Base-by-base conservation (phyloP, 140 eudicot genomes). In the Oenanthe javanica region DNA sequence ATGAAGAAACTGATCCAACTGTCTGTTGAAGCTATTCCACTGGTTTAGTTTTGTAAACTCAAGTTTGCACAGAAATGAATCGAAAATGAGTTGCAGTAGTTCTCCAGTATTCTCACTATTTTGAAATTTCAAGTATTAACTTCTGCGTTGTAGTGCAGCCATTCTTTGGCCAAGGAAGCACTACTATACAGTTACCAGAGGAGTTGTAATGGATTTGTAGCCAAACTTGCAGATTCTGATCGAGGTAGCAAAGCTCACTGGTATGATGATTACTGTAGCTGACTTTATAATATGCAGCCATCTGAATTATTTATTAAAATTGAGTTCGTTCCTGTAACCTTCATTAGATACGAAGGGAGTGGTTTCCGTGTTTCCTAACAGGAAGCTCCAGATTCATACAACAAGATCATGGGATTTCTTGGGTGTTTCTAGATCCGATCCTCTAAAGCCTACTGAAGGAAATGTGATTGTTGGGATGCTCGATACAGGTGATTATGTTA, bases 401-500 rank as follows among this genome's bases (percentile, higher is more conserved):
- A 78, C 81, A 40, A 78, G 81, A 42, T 78, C 81, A 59, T 78
- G 81, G 81, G 81, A 78, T 27, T 78, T 79, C 63, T 23, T 79
- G 82, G 76, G 59, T 40, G 49, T 61, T 25, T 19, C 42, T 25
- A 14, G 51, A 47, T 66, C 76, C 61, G 42, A 63, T 79, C 46
- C 71, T 79, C 13, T 64, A n/a, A 31, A 79, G 9, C 69, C 57
- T 63, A 18, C 61, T 14, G 63, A 25, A 64, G 75, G 75, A 47
- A 48, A 31, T 25, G 64, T 79, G 15, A 79, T 79, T 64, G 38
- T 79, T 23, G 82, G 76, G 40, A 46, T 61, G 75, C 61, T 79
- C 27, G 76, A 79, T 66, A 79, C 82, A 55, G 80, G 80, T 75
- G 42, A 45, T 57, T 38, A n/a, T 0, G 21, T 19, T 57, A 10